Evolutionary conservation across 2,329 filamentous ascomycete genomes (phyloP), one percentile per base, ranked within the genome.

Genomic region (Capronia epimyces): DNA sequence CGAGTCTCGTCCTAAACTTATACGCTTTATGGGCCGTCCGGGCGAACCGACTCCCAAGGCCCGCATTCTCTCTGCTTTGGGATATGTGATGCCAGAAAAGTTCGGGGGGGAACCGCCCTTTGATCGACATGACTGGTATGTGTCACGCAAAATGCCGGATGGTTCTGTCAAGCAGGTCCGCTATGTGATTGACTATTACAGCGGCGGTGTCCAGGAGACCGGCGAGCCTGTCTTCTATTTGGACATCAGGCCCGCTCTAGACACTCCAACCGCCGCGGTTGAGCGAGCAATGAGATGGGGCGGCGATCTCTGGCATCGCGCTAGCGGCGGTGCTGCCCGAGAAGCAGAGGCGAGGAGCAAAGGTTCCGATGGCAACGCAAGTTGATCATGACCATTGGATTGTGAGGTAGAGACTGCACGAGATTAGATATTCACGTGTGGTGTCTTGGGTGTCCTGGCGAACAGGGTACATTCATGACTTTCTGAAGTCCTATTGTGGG

Each of bases 131-230:
- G 93, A 98, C 67, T 98, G 93, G 93, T 97, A 85, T 65, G 87
- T 98, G 36, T 79, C 87, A 58, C 79, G 93, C 56, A 78, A 84
- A 27, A 70, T 79, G 43, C 72, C 75, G 3, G 76, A 83, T 47
- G 87, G 87, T 22, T 67, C 83, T 52, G 76, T 75, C 62, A 85
- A 84, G 66, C 84, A 96, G 73, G 76, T 96, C 40, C 82, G 93
- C 63, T 98, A 98, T 67, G 82, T 98, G 49, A 98, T 98, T 66
- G 93, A 98, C 69, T 97, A 95, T 71, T 97, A 97, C 69, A 84
- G 86, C 27, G 91, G 83, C 4, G 83, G 84, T 20, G 84, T 86
- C 1, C 89, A 94, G 64, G 81, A 84, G 2, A 87, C 81, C 0
- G 93, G 90, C 25, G 89, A 96, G 66, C 91, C 93, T 2, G 89